These are phyloP conservation scores for Dendrobium nobile DNA, from an alignment of 106 monocot genomes.

Conservation along the genomic window DNA sequence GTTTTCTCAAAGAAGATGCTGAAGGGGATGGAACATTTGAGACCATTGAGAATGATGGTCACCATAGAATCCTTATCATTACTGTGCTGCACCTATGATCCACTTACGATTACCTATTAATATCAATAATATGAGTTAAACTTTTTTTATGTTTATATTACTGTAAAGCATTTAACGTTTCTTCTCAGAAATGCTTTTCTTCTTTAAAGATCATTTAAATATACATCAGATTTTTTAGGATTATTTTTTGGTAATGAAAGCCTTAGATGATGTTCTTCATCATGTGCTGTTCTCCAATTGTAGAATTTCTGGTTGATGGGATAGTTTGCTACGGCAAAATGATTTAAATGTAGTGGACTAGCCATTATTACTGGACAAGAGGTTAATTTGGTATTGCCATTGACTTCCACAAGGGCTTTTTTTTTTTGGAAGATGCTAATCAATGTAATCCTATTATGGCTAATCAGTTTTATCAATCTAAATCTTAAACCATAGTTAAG, in stretches of 20 bases:
- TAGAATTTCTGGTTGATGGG: neutral
- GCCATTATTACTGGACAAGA: neutral
- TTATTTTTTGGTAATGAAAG: neutral
- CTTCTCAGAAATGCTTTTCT: neutral
- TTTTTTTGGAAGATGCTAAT: neutral
- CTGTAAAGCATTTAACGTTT: neutral
- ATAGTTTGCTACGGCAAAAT: neutral
- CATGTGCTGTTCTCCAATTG: neutral
- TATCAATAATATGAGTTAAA: neutral
- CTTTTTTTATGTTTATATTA: neutral
- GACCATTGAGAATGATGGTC: neutral
- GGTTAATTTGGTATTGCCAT: neutral
- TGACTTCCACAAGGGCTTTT: neutral
- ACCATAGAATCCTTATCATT: conserved; percentile 1
- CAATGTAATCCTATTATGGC: neutral
- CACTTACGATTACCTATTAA: neutral
- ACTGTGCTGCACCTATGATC: neutral
- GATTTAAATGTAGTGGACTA: neutral
- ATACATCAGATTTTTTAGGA: neutral
- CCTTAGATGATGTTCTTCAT: neutral
- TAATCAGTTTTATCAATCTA: neutral
- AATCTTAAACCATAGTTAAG: neutral
- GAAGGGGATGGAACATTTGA: neutral
- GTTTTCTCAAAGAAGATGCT: neutral
- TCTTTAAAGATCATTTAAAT: neutral